Conservation (phyloP, 257 asterid species). For the Penstemon davidsonii region DNA sequence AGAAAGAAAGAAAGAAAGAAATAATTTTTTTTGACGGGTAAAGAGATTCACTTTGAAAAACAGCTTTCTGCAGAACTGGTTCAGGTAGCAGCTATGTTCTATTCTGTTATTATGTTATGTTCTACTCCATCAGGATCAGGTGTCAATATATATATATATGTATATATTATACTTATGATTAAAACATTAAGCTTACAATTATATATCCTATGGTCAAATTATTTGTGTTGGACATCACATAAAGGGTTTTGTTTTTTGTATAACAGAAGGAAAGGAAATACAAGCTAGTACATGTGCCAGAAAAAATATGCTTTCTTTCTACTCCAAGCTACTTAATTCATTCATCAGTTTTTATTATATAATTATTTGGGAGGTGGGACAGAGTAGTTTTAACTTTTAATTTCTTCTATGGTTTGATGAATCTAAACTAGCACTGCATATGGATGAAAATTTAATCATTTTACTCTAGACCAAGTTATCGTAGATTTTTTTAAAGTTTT, state of each 20-base stretch:
- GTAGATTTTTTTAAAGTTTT: no score
- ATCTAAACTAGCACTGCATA: neutral
- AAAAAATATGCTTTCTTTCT: neutral
- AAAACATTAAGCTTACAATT: no score
- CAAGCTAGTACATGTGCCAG: neutral
- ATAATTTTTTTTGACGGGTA: no score
- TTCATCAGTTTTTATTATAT: neutral
- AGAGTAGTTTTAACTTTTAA: neutral
- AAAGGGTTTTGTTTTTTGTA: neutral
- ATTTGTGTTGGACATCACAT: neutral
- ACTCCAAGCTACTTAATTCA: slow-evolving; percentile 9
- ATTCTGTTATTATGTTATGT: neutral
- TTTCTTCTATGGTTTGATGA: neutral
- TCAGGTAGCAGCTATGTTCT: neutral
- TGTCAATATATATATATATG: no score
- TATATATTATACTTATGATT: no score
- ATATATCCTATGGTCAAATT: neutral
- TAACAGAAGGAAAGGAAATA: neutral
- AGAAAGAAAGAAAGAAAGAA: no score
- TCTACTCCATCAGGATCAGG: neutral
- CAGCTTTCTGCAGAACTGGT: neutral
- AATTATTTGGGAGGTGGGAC: slow-evolving; percentile 13
- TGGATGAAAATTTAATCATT: no score
- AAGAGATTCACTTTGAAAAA: neutral
- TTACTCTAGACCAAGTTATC: no score